These are phyloP conservation scores for Entomortierella chlamydospora DNA, from an alignment of 192 early-diverging fungal genomes.

Conservation along the genomic window DNA sequence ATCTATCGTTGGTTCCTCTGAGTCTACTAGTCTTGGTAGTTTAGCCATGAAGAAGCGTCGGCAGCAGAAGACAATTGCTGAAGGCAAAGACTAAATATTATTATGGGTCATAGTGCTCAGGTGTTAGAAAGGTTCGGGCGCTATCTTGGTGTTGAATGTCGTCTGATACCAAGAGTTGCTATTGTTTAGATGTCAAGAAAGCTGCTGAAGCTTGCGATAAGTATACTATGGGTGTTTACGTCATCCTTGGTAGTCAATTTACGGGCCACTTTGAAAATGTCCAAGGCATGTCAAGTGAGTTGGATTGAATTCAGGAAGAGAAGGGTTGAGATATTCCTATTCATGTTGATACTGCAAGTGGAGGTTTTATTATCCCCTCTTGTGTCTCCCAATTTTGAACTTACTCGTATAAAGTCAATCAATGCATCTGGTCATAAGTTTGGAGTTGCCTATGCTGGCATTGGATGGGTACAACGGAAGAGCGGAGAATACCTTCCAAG, in stretches of 20 bases:
- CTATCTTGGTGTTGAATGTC: constrained; percentile 69
- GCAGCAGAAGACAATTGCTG: constrained; percentile 65
- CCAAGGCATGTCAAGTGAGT: constrained; percentile 64
- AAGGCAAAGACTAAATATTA: constrained; percentile 80
- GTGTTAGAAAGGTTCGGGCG: constrained; percentile 48
- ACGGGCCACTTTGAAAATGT: constrained; percentile 89
- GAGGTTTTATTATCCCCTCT: constrained; percentile 88
- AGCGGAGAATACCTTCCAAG: constrained; percentile 72
- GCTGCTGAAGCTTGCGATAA: constrained; percentile 80
- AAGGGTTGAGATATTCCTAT: constrained; percentile 79
- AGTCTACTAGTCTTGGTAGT: constrained; percentile 82
- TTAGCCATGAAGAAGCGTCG: constrained; percentile 85
- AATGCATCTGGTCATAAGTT: constrained; percentile 89
- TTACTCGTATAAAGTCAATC: constrained; percentile 79
- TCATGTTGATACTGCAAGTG: constrained; percentile 87
- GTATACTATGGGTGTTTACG: constrained; percentile 84
- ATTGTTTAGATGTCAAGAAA: constrained; percentile 69
- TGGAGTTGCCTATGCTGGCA: constrained; percentile 83
- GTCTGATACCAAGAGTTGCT: constrained; percentile 40
- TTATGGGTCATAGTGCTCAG: constrained; percentile 80
- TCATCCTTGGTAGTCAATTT: constrained; percentile 77
- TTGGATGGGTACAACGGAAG: constrained; percentile 87
- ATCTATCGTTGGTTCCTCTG: constrained; percentile 80
- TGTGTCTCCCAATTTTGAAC: constrained; percentile 69
- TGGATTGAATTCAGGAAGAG: constrained; percentile 68